Evolutionary conservation across 1,284 basidiomycete species (phyloP), one percentile per base, ranked within the genome.

Genomic region (Jaminaea rosea): DNA sequence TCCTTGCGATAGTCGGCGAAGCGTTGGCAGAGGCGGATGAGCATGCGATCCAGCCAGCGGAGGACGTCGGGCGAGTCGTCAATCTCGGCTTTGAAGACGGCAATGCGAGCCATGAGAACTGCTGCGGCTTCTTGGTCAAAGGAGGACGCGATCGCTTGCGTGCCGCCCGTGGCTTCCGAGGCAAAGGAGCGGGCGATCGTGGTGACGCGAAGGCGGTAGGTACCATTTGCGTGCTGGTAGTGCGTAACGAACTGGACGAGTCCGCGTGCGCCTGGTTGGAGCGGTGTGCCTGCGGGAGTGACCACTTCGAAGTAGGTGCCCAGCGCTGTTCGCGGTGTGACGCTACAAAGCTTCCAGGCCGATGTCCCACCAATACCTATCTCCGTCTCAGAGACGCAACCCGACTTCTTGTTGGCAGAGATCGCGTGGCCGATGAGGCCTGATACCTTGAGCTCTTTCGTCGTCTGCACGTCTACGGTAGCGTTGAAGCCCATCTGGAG

Each of bases 1-100:
- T 98, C 94, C 78, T 98, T 99, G 69, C 91, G 80, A 75, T 98
- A 98, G 75, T 97, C 92, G 52, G 94, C 94, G 73, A 98, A 98
- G 81, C 98, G 98, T 79, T 98, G 94, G 77, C 94, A 99, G 36
- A 98, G 79, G 10, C 94, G 83, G 72, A 98, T 98, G 51, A 98
- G 81, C 94, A 99, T 99, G 54, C 94, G 81, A 78, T 99, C 94
- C 58, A 98, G 79, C 94, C 94, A 98, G 59, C 94, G 80, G 46
- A 99, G 78, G 29, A 98, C 93, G 74, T 98, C 94, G 0, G 94
- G 91, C 5, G 86, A 88, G 77, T 99, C 94, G 73, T 99, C 94
- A 60, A 98, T 94, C 78, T 99, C 94, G 23, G 93, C 94, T 77
- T 97, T 97, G 83, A 97, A 98, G 13, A 97, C 92, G 0, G 94